These are phyloP conservation scores for Gaultheria prostrata DNA, from an alignment of 148 eudicot species.

Conservation along the genomic window DNA sequence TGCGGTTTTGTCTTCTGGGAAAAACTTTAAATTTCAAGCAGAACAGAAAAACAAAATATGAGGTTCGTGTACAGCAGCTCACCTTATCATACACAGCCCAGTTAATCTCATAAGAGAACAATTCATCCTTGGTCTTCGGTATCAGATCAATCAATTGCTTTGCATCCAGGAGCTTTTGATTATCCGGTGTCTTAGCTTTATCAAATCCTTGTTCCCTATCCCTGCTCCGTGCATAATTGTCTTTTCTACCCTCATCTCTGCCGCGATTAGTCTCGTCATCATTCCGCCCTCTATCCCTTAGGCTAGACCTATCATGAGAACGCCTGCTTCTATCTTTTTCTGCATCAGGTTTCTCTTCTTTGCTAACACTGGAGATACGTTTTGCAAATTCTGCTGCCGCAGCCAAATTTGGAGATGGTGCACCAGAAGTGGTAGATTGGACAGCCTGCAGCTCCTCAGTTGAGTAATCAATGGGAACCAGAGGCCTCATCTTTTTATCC, in stretches of 20 bases:
- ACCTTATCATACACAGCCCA: constrained; percentile 92
- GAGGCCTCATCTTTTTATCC: constrained; percentile 95
- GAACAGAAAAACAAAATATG: neutral
- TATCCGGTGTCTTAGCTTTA: constrained; percentile 28
- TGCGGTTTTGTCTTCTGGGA: neutral
- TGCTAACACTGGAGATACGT: constrained; percentile 45
- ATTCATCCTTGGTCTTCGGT: constrained; percentile 95
- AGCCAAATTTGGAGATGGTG: constrained; percentile 45
- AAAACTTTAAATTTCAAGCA: neutral
- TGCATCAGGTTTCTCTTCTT: constrained; percentile 63
- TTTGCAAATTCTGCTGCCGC: constrained; percentile 68
- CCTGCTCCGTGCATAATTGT: constrained; percentile 22
- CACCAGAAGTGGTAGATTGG: constrained; percentile 40
- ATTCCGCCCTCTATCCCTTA: constrained; percentile 55
- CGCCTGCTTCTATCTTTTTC: constrained; percentile 73
- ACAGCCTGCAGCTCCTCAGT: constrained; percentile 79
- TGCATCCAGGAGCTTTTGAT: constrained; percentile 76
- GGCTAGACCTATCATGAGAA: constrained; percentile 69
- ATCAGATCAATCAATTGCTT: constrained; percentile 93
- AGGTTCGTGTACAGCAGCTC: constrained; percentile 12
- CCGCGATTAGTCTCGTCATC: constrained; percentile 41
- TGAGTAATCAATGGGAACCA: constrained; percentile 94
- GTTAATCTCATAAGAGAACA: constrained; percentile 80
- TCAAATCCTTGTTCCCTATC: constrained; percentile 30
- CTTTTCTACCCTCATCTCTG: constrained; percentile 36